Percentiles rank a stretch among this genome's conserved stretches.
Evolutionary conservation across 441 rosid species (phyloP).

Genomic region (Pelargonium myrrhifolium): DNA sequence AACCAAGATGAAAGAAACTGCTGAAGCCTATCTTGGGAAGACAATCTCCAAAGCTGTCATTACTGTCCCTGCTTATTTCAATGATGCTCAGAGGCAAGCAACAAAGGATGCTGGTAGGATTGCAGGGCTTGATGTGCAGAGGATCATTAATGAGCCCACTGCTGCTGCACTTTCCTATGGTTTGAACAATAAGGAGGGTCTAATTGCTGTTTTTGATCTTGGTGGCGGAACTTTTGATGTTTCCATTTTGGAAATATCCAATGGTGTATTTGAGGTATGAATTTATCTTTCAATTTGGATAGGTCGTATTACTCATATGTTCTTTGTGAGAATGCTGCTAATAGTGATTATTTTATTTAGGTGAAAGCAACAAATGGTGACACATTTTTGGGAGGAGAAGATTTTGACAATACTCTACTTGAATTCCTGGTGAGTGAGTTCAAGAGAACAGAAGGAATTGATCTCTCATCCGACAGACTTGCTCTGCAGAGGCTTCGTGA

Average conservation of each 20-base stretch:
- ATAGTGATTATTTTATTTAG: too few relatives aligned
- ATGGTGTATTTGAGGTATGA: constrained; percentile 88
- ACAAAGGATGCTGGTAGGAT: constrained; percentile 92
- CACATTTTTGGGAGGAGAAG: constrained; percentile 96
- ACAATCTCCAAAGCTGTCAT: constrained; percentile 61
- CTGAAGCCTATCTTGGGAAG: constrained; percentile 79
- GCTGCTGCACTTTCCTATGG: constrained; percentile 96
- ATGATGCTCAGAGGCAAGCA: constrained; percentile 93
- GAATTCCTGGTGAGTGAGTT: constrained; percentile 76
- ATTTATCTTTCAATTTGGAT: not conserved
- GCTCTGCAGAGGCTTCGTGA: constrained; percentile 94
- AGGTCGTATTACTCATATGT: too few relatives aligned
- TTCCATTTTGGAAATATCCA: constrained; percentile 81
- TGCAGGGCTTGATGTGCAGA: constrained; percentile 79
- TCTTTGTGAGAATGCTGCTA: too few relatives aligned
- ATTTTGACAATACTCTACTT: constrained; percentile 74
- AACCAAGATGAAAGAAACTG: constrained; percentile 89
- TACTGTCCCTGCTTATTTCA: constrained; percentile 86
- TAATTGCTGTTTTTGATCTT: constrained; percentile 84
- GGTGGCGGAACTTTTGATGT: constrained; percentile 96
- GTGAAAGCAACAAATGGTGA: constrained; percentile 98
- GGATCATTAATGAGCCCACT: constrained; percentile 86
- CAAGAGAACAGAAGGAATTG: constrained; percentile 65
- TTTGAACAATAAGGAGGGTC: constrained; percentile 87
- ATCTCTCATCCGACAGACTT: constrained; percentile 70